Percentiles rank a stretch among this genome's conserved stretches.
Conservation (phyloP, 2,329 filamentous ascomycete species). For the Onygenales sp. region DNA sequence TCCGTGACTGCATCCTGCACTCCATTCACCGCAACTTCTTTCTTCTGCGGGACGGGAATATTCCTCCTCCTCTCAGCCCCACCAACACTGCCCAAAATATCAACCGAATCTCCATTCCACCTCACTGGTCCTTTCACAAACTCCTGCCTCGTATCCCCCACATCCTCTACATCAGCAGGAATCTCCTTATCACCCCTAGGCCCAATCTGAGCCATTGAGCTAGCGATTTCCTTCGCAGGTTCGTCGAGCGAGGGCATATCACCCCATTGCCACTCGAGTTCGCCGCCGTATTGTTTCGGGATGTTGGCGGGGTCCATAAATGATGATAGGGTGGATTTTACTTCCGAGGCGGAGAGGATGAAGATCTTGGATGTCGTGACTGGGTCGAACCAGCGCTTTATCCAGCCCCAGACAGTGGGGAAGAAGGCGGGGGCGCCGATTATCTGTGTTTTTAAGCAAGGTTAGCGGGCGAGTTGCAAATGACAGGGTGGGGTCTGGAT, state of each 20-base stretch:
- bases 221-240: constrained; percentile 24
- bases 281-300: constrained; percentile 80
- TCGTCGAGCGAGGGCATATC: constrained; percentile 63
- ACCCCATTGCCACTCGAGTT: constrained; percentile 74
- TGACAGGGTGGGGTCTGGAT: too few relatives aligned
- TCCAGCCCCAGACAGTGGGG: constrained; percentile 82
- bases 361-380: constrained; percentile 95
- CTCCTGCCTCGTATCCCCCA: constrained; percentile 5
- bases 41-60: constrained; percentile 2
- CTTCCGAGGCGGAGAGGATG: constrained; percentile 65
- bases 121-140: constrained; percentile 46
- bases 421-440: constrained; percentile 88
- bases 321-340: constrained; percentile 63
- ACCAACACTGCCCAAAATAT: constrained; percentile 57
- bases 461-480: not conserved
- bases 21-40: not conserved
- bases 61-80: constrained; percentile 8
- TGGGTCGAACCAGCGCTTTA: constrained; percentile 92
- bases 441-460: constrained; percentile 41
- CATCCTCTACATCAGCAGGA: not conserved
- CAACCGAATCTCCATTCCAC: constrained; percentile 69
- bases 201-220: constrained; percentile 19
- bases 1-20: not conserved
- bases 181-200: constrained; percentile 10
- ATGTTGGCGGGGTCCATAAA: constrained; percentile 80